Evolutionary conservation across 2,329 filamentous ascomycete genomes (phyloP).

Genomic region (Botrytis galanthina): DNA sequence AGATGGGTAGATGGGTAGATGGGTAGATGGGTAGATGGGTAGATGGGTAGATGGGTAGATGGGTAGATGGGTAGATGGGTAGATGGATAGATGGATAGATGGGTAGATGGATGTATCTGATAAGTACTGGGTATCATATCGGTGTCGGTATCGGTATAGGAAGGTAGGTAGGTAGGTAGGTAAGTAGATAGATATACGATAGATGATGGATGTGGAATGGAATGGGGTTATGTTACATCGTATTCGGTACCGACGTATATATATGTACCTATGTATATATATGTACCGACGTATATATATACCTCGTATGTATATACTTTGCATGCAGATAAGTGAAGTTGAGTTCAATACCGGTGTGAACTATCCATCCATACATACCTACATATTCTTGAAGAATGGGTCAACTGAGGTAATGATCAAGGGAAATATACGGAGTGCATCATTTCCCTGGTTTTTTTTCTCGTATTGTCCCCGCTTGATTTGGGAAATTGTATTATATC

Average conservation of each 20-base stretch:
- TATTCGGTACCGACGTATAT: not conserved
- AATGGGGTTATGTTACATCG: too few relatives aligned
- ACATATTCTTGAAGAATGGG: not conserved
- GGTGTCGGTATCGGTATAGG: not conserved
- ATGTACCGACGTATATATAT: too few relatives aligned
- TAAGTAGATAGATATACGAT: not conserved
- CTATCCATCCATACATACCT: not conserved
- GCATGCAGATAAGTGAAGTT: not conserved
- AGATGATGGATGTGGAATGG: not conserved
- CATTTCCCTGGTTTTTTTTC: not conserved
- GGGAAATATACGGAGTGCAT: not conserved
- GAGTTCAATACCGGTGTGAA: not conserved
- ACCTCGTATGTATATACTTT: too few relatives aligned
- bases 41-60: too few relatives aligned
- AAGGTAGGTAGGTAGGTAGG: not conserved
- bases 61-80: too few relatives aligned
- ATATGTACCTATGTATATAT: not conserved
- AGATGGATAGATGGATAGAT: not conserved
- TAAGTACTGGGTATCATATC: not conserved
- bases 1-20: too few relatives aligned
- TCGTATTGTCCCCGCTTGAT: conserved; percentile 4
- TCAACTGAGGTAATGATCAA: not conserved
- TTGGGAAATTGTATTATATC: not conserved
- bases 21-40: too few relatives aligned
- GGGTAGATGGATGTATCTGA: not conserved